Base-by-base conservation (phyloP, 2,329 filamentous ascomycete genomes). In the Ceratocystis lukuohia region DNA sequence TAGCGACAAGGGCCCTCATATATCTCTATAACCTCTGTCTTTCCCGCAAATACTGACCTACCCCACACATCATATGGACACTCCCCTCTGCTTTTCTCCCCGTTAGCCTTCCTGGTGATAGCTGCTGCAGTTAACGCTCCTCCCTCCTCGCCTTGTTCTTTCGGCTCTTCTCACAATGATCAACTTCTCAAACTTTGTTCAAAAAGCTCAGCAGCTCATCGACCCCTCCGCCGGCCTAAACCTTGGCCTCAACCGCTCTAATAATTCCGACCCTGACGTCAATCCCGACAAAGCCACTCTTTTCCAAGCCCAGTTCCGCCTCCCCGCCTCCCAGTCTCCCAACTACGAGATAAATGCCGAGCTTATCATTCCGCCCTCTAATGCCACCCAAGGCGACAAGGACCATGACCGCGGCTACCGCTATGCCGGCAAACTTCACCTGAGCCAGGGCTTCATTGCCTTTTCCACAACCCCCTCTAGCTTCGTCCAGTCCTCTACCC, bases 341-440 rank as follows among this genome's bases (percentile, higher is more conserved):
- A 83, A 97, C 67, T 91, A 95, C 78, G 94, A 99, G 80, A 96
- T 99, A 77, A 91, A 89, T 69, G 92, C 94, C 73, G 94, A 99
- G 79, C 84, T 99, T 68, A 95, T 91, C 66, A 89, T 99, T 68
- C 87, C 88, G 66, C 86, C 84, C 69, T 84, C 84, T 70, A 89
- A 87, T 75, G 82, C 79, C 71, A 68, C 67, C 12, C 84, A 87
- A 62, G 86, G 87, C 68, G 88, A 90, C 71, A 86, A 86, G 75
- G 83, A 87, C 70, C 83, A 84, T 66, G 85, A 86, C 67, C 82
- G 84, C 71, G 90, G 91, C 71, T 96, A 88, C 77, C 89, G 92
- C 74, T 97, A 99, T 78, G 86, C 87, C 28, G 94, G 94, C 63
- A 92, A 92, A 76, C 83, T 99, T 64, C 93, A 99, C 75, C 80